These are phyloP conservation scores for Russula brevipes DNA, from an alignment of 768 basidiomycete genomes.

Conservation along the genomic window DNA sequence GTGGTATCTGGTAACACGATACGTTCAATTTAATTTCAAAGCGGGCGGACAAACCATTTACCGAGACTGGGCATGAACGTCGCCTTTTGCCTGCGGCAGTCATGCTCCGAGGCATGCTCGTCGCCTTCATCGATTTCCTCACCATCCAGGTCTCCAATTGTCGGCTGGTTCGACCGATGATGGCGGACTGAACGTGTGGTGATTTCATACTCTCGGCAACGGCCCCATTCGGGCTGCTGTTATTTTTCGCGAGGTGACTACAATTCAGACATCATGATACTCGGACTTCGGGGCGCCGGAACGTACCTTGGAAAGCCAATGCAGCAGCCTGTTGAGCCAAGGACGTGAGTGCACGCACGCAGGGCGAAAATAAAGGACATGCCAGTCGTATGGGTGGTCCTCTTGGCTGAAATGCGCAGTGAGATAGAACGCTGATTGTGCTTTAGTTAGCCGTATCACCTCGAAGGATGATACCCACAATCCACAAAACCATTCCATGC, in stretches of 20 bases:
- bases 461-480: conserved; percentile 44
- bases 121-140: conserved; percentile 54
- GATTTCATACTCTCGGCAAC: conserved; percentile 84
- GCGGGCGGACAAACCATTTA: conserved; percentile 33
- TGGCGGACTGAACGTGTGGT: conserved; percentile 70
- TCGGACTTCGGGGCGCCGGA: conserved; percentile 4
- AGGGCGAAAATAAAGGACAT: conserved; percentile 20
- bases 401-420: conserved; percentile 86
- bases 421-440: conserved; percentile 66
- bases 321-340: conserved; percentile 59
- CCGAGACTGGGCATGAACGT: conserved; percentile 79
- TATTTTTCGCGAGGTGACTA: conserved; percentile 13
- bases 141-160: conserved; percentile 71
- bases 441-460: conserved; percentile 21
- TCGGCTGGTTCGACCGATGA: conserved; percentile 57
- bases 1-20: conserved; percentile 54
- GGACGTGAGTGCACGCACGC: conserved; percentile 7
- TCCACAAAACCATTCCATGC: conserved; percentile 89
- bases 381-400: conserved; percentile 86
- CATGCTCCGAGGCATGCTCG: conserved; percentile 58
- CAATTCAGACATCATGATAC: not conserved
- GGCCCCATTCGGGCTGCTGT: conserved; percentile 87
- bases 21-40: conserved; percentile 9
- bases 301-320: conserved; percentile 77
- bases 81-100: conserved; percentile 68